Percentiles rank a stretch among this genome's conserved stretches.
Conservation (phyloP, 192 early-diverging fungal genomes). For the Backusella sp. region DNA sequence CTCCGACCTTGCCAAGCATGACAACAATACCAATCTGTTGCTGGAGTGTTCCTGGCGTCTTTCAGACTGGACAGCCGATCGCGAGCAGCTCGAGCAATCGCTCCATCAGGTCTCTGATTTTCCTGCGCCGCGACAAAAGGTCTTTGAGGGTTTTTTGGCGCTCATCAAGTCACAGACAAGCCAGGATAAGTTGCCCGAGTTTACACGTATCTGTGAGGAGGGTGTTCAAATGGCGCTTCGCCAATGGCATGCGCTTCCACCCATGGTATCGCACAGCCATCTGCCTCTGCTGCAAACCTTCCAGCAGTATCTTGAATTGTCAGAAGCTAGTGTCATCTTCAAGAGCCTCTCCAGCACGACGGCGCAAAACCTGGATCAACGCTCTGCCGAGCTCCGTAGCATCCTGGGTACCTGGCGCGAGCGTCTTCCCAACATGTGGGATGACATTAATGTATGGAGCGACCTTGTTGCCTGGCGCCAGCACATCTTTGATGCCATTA, state of each 20-base stretch:
- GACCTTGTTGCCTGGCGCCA: constrained; percentile 97
- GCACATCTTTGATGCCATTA: constrained; percentile 96
- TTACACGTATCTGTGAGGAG: constrained; percentile 80
- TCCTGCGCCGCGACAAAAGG: constrained; percentile 67
- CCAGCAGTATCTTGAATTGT: constrained; percentile 95
- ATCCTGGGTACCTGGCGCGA: constrained; percentile 96
- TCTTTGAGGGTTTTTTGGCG: constrained; percentile 87
- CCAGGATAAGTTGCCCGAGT: constrained; percentile 60
- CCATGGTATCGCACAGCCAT: constrained; percentile 83
- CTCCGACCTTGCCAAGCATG: constrained; percentile 87
- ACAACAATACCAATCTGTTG: constrained; percentile 82
- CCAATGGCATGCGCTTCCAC: constrained; percentile 87
- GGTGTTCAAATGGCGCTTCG: constrained; percentile 81
- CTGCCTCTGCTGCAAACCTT: constrained; percentile 87
- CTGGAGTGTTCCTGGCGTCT: constrained; percentile 94
- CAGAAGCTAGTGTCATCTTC: constrained; percentile 90
- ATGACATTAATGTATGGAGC: constrained; percentile 98
- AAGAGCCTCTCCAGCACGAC: constrained; percentile 77
- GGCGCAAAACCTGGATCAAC: constrained; percentile 81
- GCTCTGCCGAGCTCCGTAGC: constrained; percentile 88
- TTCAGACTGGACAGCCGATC: constrained; percentile 89
- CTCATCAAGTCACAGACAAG: constrained; percentile 64
- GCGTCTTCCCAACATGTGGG: constrained; percentile 93
- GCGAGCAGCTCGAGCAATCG: constrained; percentile 69
- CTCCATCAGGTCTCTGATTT: constrained; percentile 61